A percentile compares a stretch with the other conserved stretches of the same genome.
phyloP scores from a whole-genome alignment of 139 green algal species.

The Chlorella sp. region DNA sequence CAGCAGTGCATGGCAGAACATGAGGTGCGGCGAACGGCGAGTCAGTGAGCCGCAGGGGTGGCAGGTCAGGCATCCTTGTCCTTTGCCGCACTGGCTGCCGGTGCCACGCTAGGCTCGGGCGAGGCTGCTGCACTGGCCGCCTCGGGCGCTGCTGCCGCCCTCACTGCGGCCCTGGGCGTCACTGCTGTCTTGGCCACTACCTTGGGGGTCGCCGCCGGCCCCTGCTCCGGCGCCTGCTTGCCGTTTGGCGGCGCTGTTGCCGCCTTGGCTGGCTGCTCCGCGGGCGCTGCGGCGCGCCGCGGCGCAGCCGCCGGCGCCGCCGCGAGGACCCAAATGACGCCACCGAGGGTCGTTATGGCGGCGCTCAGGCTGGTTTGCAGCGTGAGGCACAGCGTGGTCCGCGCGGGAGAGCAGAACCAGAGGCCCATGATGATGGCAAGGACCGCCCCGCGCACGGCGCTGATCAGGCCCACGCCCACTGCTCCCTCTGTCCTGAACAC shows the following conservation, averaged over 20 bases:
- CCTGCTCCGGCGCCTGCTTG: not conserved
- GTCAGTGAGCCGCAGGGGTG: no score
- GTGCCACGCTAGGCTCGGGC: not conserved
- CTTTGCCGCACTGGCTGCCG: not conserved
- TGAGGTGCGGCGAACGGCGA: no score
- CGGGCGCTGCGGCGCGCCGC: not conserved
- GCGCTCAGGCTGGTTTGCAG: constrained; percentile 9
- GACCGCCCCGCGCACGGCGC: constrained; percentile 43
- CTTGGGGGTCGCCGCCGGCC: not conserved
- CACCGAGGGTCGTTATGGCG: constrained; percentile 22
- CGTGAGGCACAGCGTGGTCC: constrained; percentile 23
- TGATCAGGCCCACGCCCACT: constrained; percentile 50
- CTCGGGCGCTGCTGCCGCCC: not conserved
- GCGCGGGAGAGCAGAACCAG: constrained; percentile 36
- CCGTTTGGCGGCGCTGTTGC: not conserved
- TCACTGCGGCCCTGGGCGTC: not conserved
- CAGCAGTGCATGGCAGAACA: no score
- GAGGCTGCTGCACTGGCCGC: no score
- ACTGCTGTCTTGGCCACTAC: not conserved
- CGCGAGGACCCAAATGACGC: constrained; percentile 25
- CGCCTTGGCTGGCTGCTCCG: not conserved
- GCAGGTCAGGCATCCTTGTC: constrained; percentile 15
- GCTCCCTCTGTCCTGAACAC: constrained; percentile 48
- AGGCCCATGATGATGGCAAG: constrained; percentile 25
- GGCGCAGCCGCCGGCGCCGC: not conserved